Conservation (phyloP, 805 yeast genomes). For the Candida caryicola region DNA sequence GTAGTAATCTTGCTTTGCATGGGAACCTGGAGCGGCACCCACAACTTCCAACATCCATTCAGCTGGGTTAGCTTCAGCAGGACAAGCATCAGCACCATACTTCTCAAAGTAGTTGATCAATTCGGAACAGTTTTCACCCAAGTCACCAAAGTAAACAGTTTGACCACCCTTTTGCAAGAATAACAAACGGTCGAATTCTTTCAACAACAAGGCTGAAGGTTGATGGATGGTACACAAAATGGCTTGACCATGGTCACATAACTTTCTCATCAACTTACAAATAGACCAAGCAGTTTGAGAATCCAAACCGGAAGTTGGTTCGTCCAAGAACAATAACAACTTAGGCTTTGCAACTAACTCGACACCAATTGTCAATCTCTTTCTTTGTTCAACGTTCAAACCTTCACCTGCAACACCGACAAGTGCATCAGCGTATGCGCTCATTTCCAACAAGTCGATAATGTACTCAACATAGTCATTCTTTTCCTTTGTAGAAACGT, state of each 20-base stretch:
- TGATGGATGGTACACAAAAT: conserved; percentile 68
- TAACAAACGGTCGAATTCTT: conserved; percentile 74
- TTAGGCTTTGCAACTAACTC: conserved; percentile 42
- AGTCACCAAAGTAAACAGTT: conserved; percentile 43
- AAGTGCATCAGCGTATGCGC: conserved; percentile 27
- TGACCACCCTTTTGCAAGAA: conserved; percentile 50
- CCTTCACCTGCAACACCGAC: conserved; percentile 38
- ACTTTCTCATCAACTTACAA: conserved; percentile 38
- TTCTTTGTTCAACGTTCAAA: conserved; percentile 40
- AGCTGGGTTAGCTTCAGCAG: conserved; percentile 37
- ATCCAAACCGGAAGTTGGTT: conserved; percentile 45
- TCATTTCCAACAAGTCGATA: conserved; percentile 25
- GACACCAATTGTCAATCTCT: conserved; percentile 41
- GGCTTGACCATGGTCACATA: conserved; percentile 41
- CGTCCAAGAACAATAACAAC: conserved; percentile 38
- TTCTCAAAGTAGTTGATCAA: conserved; percentile 35
- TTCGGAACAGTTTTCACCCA: conserved; percentile 29
- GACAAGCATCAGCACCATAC: conserved; percentile 39
- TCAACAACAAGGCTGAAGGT: conserved; percentile 76
- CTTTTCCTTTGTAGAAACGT: conserved; percentile 20
- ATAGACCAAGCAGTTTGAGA: conserved; percentile 45
- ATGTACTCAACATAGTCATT: conserved; percentile 24
- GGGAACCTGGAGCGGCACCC: conserved; percentile 81
- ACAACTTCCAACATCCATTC: conserved; percentile 91
- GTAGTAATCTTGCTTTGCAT: conserved; percentile 66